These are phyloP conservation scores for Lasiosphaeriaceae sp. DNA, from an alignment of 495 filamentous ascomycete species.

Conservation along the genomic window DNA sequence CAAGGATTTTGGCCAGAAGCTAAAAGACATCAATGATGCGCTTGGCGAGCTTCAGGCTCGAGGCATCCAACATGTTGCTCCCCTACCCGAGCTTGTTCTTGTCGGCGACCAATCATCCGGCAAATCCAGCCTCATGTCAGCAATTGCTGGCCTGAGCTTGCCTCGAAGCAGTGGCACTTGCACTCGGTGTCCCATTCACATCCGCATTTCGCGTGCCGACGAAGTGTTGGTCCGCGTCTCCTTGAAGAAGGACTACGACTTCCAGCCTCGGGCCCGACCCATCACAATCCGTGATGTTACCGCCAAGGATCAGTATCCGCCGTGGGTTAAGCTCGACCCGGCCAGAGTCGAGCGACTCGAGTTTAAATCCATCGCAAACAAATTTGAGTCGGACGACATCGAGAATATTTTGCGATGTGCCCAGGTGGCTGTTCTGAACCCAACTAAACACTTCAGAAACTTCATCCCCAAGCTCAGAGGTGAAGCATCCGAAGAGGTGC, in stretches of 20 bases:
- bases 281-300: conserved; percentile 40
- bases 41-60: conserved; percentile 43
- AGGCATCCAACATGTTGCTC: conserved; percentile 51
- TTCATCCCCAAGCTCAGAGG: conserved; percentile 45
- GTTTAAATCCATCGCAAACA: conserved; percentile 42
- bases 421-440: conserved; percentile 70
- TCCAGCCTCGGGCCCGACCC: conserved; percentile 23
- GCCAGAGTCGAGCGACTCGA: conserved; percentile 25
- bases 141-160: conserved; percentile 71
- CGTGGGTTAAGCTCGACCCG: conserved; percentile 32
- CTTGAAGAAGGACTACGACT: conserved; percentile 56
- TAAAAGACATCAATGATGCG: conserved; percentile 46
- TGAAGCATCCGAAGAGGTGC: conserved; percentile 29
- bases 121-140: conserved; percentile 77
- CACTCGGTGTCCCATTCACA: conserved; percentile 73
- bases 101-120: conserved; percentile 80
- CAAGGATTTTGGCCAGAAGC: conserved; percentile 38
- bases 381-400: conserved; percentile 44
- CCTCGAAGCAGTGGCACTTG: conserved; percentile 67
- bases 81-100: conserved; percentile 70
- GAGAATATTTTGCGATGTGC: conserved; percentile 61
- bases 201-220: conserved; percentile 57
- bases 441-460: conserved; percentile 35
- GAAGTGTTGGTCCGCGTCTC: conserved; percentile 64
- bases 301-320: conserved; percentile 37